Evolutionary conservation across 768 basidiomycete species (phyloP).

Genomic region (Cyathus striatus): DNA sequence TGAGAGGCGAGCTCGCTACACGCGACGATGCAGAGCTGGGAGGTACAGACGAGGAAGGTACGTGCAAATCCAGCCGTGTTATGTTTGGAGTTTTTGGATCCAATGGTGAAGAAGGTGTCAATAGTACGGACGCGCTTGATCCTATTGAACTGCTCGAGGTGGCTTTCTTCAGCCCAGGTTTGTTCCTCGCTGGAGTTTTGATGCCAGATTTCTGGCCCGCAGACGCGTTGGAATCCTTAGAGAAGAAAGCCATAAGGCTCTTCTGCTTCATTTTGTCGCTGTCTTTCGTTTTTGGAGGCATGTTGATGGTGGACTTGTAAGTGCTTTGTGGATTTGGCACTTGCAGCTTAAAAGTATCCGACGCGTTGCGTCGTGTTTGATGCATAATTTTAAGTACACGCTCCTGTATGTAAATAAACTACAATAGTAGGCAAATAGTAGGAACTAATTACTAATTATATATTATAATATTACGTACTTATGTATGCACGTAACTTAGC

Average conservation of each 20-base stretch:
- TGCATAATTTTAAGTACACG: no score
- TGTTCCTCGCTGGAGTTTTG: slow-evolving; percentile 15
- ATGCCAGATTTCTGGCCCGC: slow-evolving; percentile 14
- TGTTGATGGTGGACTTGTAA: slow-evolving; percentile 7
- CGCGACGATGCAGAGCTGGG: slow-evolving; percentile 39
- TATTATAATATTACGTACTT: neutral
- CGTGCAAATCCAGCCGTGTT: slow-evolving; percentile 21
- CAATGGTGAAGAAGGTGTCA: slow-evolving; percentile 20
- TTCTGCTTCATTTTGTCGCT: slow-evolving; percentile 59
- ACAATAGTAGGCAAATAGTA: no score
- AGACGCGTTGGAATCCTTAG: slow-evolving; percentile 24
- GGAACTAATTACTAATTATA: no score
- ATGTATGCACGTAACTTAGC: neutral
- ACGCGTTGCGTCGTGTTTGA: slow-evolving; percentile 33
- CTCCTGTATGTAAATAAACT: no score
- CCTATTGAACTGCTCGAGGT: slow-evolving; percentile 4
- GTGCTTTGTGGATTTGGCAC: neutral
- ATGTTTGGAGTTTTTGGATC: slow-evolving; percentile 37
- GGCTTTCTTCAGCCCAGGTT: slow-evolving; percentile 6
- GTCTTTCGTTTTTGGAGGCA: slow-evolving; percentile 37
- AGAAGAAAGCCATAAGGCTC: slow-evolving; percentile 68
- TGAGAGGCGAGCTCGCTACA: slow-evolving; percentile 63
- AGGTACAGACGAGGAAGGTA: slow-evolving; percentile 33
- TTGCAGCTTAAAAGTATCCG: neutral
- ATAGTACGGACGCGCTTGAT: slow-evolving; percentile 23